Evolutionary conservation across 2,329 filamentous ascomycete species (phyloP).

Genomic region (Trichothecium sympodiale): DNA sequence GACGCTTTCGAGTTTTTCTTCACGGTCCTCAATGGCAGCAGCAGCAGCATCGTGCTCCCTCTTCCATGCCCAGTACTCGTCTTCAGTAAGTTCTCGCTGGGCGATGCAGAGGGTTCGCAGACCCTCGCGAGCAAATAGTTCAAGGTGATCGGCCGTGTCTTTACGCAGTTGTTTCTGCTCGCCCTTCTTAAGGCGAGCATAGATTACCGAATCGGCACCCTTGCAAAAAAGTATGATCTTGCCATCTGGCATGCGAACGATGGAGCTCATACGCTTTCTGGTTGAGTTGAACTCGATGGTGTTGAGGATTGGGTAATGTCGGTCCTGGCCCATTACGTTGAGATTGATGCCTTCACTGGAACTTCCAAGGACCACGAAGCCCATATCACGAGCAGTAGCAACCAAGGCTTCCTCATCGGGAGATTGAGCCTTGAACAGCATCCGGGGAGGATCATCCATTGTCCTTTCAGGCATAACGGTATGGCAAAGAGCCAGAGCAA

Average conservation of each 20-base stretch:
- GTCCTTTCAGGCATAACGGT: constrained; percentile 86
- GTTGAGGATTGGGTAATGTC: constrained; percentile 78
- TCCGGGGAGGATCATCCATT: constrained; percentile 80
- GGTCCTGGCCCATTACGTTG: constrained; percentile 78
- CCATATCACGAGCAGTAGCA: constrained; percentile 86
- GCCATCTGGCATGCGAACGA: constrained; percentile 86
- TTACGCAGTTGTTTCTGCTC: constrained; percentile 77
- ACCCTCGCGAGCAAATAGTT: constrained; percentile 94
- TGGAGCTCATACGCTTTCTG: constrained; percentile 94
- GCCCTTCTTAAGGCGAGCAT: constrained; percentile 74
- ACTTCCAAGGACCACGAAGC: constrained; percentile 81
- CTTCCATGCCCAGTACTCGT: constrained; percentile 78
- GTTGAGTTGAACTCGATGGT: constrained; percentile 96
- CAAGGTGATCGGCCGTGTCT: constrained; percentile 82
- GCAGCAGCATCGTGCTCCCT: constrained; percentile 81
- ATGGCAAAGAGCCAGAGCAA: constrained; percentile 89
- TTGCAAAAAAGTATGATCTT: constrained; percentile 91
- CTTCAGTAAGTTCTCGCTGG: constrained; percentile 65
- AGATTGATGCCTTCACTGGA: constrained; percentile 71
- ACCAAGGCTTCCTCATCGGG: constrained; percentile 94
- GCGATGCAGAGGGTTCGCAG: constrained; percentile 91
- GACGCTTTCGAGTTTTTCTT: constrained; percentile 85
- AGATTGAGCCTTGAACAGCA: constrained; percentile 94
- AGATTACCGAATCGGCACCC: constrained; percentile 94
- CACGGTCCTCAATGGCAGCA: constrained; percentile 70